Evolutionary conservation across 2,329 filamentous ascomycete genomes (phyloP).

Genomic region (Cyanodermella asteris): DNA sequence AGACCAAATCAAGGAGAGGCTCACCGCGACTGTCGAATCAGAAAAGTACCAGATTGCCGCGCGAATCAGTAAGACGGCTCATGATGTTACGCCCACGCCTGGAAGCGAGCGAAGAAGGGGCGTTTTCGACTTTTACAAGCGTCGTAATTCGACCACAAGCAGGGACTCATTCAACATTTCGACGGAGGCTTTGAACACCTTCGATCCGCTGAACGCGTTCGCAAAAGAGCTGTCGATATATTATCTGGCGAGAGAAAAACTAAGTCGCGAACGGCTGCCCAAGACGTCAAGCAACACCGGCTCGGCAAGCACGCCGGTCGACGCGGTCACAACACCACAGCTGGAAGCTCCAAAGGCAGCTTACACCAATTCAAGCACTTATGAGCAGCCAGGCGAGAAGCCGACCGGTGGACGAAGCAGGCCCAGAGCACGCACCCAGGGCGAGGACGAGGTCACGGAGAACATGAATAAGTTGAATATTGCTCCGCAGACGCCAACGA

Average conservation of each 20-base stretch:
- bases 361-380: slow-evolving; percentile 64
- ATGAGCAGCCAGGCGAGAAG: slow-evolving; percentile 77
- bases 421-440: slow-evolving; percentile 75
- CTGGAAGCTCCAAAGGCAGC: slow-evolving; percentile 65
- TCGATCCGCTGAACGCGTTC: slow-evolving; percentile 83
- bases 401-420: slow-evolving; percentile 64
- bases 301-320: slow-evolving; percentile 32
- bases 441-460: slow-evolving; percentile 73
- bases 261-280: slow-evolving; percentile 49
- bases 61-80: slow-evolving; percentile 45
- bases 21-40: slow-evolving; percentile 72
- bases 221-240: slow-evolving; percentile 85
- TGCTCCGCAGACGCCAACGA: slow-evolving; percentile 32
- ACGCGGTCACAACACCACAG: slow-evolving; percentile 44
- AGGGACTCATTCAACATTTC: slow-evolving; percentile 79
- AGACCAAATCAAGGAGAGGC: slow-evolving; percentile 59
- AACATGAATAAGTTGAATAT: slow-evolving; percentile 44
- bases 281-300: slow-evolving; percentile 40
- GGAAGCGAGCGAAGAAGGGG: slow-evolving; percentile 63
- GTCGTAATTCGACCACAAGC: slow-evolving; percentile 72
- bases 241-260: slow-evolving; percentile 87
- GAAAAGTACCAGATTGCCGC: slow-evolving; percentile 82
- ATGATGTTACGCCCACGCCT: slow-evolving; percentile 34
- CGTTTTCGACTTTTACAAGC: slow-evolving; percentile 94
- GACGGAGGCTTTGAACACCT: slow-evolving; percentile 60